Percentiles rank a stretch among this genome's conserved stretches.
phyloP scores from a whole-genome alignment of 768 basidiomycete genomes.

The Calocera viscosa region DNA sequence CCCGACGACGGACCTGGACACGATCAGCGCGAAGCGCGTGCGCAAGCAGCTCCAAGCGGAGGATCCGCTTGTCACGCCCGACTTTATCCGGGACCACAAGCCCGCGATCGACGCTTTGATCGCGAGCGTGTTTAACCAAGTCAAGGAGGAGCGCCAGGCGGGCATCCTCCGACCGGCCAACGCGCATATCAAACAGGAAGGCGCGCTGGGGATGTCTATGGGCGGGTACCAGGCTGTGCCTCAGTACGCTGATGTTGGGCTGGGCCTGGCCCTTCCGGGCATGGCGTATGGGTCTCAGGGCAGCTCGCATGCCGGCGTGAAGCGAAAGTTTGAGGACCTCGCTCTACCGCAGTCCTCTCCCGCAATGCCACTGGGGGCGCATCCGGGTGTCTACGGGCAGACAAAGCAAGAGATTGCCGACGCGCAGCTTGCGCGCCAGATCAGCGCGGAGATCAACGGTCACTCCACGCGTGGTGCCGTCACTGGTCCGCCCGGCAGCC shows the following conservation, averaged over 20 bases:
- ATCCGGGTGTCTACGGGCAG: slow-evolving; percentile 1
- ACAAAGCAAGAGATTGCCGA: slow-evolving; percentile 42
- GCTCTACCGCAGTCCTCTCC: slow-evolving; percentile 9
- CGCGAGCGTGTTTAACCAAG: slow-evolving; percentile 43
- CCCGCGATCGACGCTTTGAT: slow-evolving; percentile 59
- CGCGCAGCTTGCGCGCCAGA: slow-evolving; percentile 55
- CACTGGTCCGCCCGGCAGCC: slow-evolving; percentile 14
- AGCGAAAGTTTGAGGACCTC: slow-evolving; percentile 13
- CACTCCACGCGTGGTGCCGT: slow-evolving; percentile 34
- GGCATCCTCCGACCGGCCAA: not conserved
- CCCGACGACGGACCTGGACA: slow-evolving; percentile 62
- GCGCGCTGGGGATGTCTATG: not conserved
- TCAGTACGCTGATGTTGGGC: not conserved
- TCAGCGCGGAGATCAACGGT: slow-evolving; percentile 56
- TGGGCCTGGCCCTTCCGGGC: not conserved
- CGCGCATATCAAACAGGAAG: not conserved
- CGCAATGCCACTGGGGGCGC: not conserved
- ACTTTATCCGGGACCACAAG: slow-evolving; percentile 54
- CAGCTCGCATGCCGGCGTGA: slow-evolving; percentile 11
- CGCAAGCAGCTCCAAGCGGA: slow-evolving; percentile 49
- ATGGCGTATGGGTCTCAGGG: slow-evolving; percentile 7
- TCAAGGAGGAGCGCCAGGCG: not conserved
- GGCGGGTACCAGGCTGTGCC: not conserved
- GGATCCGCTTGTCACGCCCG: slow-evolving; percentile 43
- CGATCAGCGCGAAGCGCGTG: slow-evolving; percentile 81